Evolutionary conservation across 768 basidiomycete genomes (phyloP).

Genomic region (Mycena haematopus): DNA sequence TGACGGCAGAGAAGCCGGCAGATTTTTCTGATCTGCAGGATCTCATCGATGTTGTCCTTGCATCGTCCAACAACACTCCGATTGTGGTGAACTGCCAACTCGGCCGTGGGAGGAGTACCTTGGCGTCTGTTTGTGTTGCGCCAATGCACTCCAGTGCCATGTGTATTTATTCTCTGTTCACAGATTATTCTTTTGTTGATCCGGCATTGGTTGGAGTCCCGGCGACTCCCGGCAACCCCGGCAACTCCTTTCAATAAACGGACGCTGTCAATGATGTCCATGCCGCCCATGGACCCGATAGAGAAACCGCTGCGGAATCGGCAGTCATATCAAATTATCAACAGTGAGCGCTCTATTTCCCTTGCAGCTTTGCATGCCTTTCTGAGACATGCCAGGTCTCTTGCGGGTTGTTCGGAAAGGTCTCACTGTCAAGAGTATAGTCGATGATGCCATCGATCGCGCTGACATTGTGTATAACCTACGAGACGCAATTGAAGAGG

Average conservation of each 20-base stretch:
- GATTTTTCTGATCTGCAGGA: constrained; percentile 78
- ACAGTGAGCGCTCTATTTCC: constrained; percentile 60
- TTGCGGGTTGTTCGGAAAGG: constrained; percentile 89
- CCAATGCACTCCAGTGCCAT: neutral
- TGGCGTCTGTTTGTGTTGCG: constrained; percentile 71
- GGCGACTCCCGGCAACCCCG: constrained; percentile 44
- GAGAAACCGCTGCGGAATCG: constrained; percentile 43
- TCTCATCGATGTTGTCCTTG: constrained; percentile 79
- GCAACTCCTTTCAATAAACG: constrained; percentile 45
- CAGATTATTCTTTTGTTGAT: constrained; percentile 85
- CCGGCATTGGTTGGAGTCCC: constrained; percentile 76
- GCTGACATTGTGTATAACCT: constrained; percentile 86
- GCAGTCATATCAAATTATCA: constrained; percentile 86
- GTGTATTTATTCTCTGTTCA: neutral
- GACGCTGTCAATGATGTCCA: constrained; percentile 53
- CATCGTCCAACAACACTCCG: constrained; percentile 71
- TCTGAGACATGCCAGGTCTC: constrained; percentile 55
- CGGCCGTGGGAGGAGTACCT: constrained; percentile 88
- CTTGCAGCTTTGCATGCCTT: neutral
- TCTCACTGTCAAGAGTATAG: constrained; percentile 80
- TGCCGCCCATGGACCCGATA: constrained; percentile 41
- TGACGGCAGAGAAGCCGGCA: constrained; percentile 87
- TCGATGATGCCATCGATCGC: constrained; percentile 88
- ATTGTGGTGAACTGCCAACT: constrained; percentile 97
- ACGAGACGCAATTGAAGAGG: constrained; percentile 87